Evolutionary conservation across 768 basidiomycete genomes (phyloP).

Genomic region (Suillus occidentalis): DNA sequence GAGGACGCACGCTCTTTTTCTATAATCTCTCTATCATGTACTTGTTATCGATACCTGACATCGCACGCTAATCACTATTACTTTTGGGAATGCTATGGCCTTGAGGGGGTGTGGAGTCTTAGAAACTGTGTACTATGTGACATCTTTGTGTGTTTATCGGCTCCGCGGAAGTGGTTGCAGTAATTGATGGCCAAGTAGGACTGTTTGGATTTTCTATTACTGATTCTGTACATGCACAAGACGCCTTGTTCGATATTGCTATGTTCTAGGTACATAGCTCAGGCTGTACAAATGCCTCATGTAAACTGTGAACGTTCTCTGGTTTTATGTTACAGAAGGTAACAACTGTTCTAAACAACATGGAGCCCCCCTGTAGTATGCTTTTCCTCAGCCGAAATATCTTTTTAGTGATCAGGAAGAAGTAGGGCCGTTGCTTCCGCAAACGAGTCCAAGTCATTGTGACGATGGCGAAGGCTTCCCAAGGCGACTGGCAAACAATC

Average conservation of each 20-base stretch:
- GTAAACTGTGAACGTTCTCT: neutral
- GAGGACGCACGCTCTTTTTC: neutral
- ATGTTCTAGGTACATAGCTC: neutral
- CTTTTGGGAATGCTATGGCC: neutral
- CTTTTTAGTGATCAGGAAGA: constrained; percentile 9
- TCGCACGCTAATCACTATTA: constrained; percentile 2
- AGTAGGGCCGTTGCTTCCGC: constrained; percentile 18
- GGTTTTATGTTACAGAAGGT: neutral
- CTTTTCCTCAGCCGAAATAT: neutral
- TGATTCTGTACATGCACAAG: neutral
- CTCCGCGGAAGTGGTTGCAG: neutral
- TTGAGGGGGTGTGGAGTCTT: neutral
- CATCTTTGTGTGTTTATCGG: neutral
- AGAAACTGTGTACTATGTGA: neutral
- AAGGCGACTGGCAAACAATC: constrained; percentile 16
- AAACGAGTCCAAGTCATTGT: constrained; percentile 20
- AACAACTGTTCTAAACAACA: neutral
- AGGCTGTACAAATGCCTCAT: neutral
- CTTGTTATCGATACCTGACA: constrained; percentile 5
- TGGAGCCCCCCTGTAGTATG: neutral
- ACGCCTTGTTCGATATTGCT: neutral
- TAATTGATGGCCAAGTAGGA: neutral
- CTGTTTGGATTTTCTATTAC: neutral
- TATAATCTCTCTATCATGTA: constrained; percentile 4
- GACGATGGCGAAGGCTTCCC: constrained; percentile 7